Evolutionary conservation across 306 rosid genomes (phyloP).

Genomic region (Quercus glauca): DNA sequence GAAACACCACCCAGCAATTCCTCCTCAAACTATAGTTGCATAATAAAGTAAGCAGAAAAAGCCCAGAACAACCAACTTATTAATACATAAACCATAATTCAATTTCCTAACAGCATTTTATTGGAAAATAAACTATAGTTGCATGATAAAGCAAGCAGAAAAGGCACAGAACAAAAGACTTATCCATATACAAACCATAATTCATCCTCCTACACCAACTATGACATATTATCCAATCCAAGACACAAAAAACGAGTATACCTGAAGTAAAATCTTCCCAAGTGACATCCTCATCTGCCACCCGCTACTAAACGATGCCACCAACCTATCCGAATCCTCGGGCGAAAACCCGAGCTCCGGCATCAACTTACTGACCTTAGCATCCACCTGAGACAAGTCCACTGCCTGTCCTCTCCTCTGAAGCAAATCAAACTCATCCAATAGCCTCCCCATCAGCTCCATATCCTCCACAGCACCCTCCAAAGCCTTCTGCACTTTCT

Average conservation of each 20-base stretch:
- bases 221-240: not conserved
- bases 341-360: slow-evolving; percentile 82
- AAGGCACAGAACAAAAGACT: not conserved
- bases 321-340: slow-evolving; percentile 86
- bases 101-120: not conserved
- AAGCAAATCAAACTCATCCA: slow-evolving; percentile 92
- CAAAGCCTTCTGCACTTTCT: slow-evolving; percentile 89
- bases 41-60: not conserved
- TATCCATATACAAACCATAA: not conserved
- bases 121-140: not conserved
- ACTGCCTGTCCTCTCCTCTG: slow-evolving; percentile 75
- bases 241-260: slow-evolving; percentile 3
- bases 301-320: slow-evolving; percentile 93
- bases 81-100: not conserved
- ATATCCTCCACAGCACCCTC: slow-evolving; percentile 73
- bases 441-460: slow-evolving; percentile 90
- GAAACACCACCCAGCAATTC: not conserved
- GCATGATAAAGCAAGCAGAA: not conserved
- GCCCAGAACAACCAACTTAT: not conserved
- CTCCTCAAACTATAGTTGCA: not conserved
- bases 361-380: slow-evolving; percentile 76
- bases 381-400: slow-evolving; percentile 71
- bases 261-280: slow-evolving; percentile 96
- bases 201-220: slow-evolving; percentile 1
- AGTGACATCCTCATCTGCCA: slow-evolving; percentile 99